Base-by-base conservation (phyloP, 306 rosid genomes). In the Albizia julibrissin region DNA sequence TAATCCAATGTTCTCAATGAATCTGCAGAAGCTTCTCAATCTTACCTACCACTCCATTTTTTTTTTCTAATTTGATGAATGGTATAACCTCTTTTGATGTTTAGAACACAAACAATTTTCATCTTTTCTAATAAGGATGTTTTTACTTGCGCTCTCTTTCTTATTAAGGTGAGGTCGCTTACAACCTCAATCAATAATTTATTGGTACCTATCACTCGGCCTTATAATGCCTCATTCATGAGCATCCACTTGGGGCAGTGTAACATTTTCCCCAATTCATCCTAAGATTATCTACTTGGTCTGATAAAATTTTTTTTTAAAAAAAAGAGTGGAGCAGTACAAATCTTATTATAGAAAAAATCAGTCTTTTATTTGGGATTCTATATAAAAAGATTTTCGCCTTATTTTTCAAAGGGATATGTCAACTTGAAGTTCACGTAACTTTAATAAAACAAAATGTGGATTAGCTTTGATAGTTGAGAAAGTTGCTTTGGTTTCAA, bases 81-180 rank as follows among this genome's bases (percentile, higher is more conserved):
- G 37, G 37, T 33, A 33, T 1, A 5, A 34, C 5, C 39, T 34
- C 39, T 34, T 34, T 5, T 5, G 0, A 34, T 34, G 1, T 34
- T 5, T 34, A 34, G 5, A 34, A 8, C 0, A 4, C 5, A 0
- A 0, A 5, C 7, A 1, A 4, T 34, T 34, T 5, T 5, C 0
- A 8, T 34, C 8, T 34, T 0, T 5, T 1, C 0, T 1, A 34
- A 5, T 34, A 34, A 34, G 4, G 4, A 4, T 34, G 6, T 1
- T 34, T 34, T 0, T 1, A 34, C 0, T 34, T 34, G 0, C 0
- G 37, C 4, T 34, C 37, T 34, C 37, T 1, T 34, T 34, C 0
- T 34, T 34, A 34, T 34, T 34, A 5, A 0, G 1, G 0, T 34
- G 8, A 34, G 5, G 0, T 34, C 1, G 1, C 1, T 5, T 34